phyloP scores from a whole-genome alignment of 495 filamentous ascomycete genomes.

The Talaromyces ruber region DNA sequence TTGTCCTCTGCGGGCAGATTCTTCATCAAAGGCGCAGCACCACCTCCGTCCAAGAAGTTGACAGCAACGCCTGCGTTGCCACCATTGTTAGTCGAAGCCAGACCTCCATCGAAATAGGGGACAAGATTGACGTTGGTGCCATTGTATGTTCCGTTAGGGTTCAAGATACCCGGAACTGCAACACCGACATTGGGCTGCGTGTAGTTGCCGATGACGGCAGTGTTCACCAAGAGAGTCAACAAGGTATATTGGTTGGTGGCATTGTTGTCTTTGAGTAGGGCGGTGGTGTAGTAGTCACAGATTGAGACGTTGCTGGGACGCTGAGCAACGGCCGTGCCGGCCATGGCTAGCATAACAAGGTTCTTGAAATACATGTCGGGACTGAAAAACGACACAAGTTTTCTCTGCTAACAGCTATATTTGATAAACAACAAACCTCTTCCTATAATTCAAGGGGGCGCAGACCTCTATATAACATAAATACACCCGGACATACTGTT shows the following conservation, averaged over 20 bases:
- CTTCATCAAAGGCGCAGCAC: constrained; percentile 36
- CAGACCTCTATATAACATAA: background rate
- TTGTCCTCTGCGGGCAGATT: constrained; percentile 37
- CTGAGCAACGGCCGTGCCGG: constrained; percentile 21
- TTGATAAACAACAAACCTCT: background rate
- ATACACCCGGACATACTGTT: background rate
- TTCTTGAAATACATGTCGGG: background rate
- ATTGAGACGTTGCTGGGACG: constrained; percentile 37
- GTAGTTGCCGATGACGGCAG: constrained; percentile 48
- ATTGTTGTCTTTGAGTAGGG: constrained; percentile 42
- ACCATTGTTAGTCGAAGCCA: constrained; percentile 36
- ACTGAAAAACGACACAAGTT: background rate
- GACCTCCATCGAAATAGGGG: constrained; percentile 43
- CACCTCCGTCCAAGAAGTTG: constrained; percentile 50
- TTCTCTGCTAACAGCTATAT: background rate
- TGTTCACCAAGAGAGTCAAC: constrained; percentile 45
- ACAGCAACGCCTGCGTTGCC: constrained; percentile 26
- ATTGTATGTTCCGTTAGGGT: constrained; percentile 27
- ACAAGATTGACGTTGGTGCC: constrained; percentile 40
- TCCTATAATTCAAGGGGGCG: background rate
- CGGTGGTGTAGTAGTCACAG: constrained; percentile 48
- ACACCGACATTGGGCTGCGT: constrained; percentile 35
- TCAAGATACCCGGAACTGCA: constrained; percentile 42
- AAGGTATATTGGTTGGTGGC: constrained; percentile 42
- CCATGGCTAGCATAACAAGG: background rate